Evolutionary conservation across 2,329 filamentous ascomycete genomes (phyloP).

Genomic region (Niveomyces coronatus): DNA sequence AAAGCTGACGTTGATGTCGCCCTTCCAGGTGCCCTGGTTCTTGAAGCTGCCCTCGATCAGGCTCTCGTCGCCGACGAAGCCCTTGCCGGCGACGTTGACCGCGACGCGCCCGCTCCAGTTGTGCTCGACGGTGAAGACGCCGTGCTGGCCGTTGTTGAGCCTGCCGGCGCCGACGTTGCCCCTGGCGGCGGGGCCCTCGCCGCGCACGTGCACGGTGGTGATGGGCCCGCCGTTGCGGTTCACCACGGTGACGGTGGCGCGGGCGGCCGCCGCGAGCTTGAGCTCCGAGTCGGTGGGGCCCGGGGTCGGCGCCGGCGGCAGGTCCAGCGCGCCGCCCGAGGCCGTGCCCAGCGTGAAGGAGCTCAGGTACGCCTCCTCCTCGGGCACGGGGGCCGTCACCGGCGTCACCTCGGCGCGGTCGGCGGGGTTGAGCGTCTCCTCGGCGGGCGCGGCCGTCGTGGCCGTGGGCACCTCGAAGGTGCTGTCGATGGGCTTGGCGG

Average conservation of each 20-base stretch:
- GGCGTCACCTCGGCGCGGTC: background rate
- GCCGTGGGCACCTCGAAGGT: background rate
- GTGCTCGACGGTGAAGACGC: conserved; percentile 2
- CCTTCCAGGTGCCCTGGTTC: conserved; percentile 4
- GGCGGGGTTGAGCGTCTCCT: background rate
- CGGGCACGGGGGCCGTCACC: background rate
- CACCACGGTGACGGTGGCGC: background rate
- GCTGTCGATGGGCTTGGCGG: conserved; percentile 1
- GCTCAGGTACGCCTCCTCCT: conserved; percentile 1
- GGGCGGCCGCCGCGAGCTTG: background rate
- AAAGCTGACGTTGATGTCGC: conserved; percentile 12
- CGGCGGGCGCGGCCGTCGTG: background rate
- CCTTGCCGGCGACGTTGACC: conserved; percentile 6
- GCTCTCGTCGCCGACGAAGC: conserved; percentile 12
- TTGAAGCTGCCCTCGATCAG: conserved; percentile 11
- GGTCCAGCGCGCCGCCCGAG: conserved; percentile 2
- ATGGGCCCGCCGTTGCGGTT: background rate
- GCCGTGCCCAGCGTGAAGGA: conserved; percentile 4
- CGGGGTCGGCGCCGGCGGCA: conserved; percentile 3
- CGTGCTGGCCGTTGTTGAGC: background rate
- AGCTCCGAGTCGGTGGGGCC: background rate
- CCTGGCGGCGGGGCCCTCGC: background rate
- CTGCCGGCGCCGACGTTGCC: conserved; percentile 3
- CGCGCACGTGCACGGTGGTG: conserved; percentile 4
- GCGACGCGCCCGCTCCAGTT: conserved; percentile 10